These are phyloP conservation scores for Fusarium sp. DNA, from an alignment of 2,329 filamentous ascomycete genomes.

Conservation along the genomic window DNA sequence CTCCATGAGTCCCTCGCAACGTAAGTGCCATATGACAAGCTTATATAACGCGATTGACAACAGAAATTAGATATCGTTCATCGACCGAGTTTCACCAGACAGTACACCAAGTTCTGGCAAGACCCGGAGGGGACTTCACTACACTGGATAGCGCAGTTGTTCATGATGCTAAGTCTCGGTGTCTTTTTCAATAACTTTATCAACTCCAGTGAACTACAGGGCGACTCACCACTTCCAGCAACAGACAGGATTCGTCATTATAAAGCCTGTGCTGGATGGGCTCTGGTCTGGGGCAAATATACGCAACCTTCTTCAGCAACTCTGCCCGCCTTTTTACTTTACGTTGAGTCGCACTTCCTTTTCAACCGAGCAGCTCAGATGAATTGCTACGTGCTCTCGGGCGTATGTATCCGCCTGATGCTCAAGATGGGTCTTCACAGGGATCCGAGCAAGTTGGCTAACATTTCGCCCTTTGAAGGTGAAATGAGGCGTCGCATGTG, in stretches of 20 bases:
- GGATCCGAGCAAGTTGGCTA: slow-evolving; percentile 63
- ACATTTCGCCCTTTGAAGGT: slow-evolving; percentile 63
- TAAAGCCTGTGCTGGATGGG: slow-evolving; percentile 63
- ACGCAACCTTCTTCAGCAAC: slow-evolving; percentile 61
- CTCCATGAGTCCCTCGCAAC: slow-evolving; percentile 63
- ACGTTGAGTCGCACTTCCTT: slow-evolving; percentile 65
- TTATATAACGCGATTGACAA: slow-evolving; percentile 1
- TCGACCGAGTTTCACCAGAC: slow-evolving; percentile 62
- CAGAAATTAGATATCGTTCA: slow-evolving; percentile 61
- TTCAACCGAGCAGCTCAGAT: slow-evolving; percentile 63
- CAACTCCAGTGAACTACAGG: slow-evolving; percentile 57
- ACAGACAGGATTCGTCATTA: slow-evolving; percentile 62
- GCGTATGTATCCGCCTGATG: slow-evolving; percentile 64
- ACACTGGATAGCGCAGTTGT: slow-evolving; percentile 64
- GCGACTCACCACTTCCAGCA: slow-evolving; percentile 54
- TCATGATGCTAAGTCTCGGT: slow-evolving; percentile 59
- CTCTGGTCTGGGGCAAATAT: slow-evolving; percentile 63
- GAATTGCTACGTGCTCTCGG: slow-evolving; percentile 65
- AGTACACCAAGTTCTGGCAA: slow-evolving; percentile 63
- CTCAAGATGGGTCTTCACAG: slow-evolving; percentile 70
- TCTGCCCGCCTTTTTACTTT: slow-evolving; percentile 63
- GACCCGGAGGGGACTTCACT: slow-evolving; percentile 54
- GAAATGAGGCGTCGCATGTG: slow-evolving; percentile 67
- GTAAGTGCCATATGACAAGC: slow-evolving; percentile 49
- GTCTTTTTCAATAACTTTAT: slow-evolving; percentile 59